Evolutionary conservation across 208 protist genomes (phyloP), one percentile per base, ranked within the genome.

Genomic region (Angomonas desouzai): DNA sequence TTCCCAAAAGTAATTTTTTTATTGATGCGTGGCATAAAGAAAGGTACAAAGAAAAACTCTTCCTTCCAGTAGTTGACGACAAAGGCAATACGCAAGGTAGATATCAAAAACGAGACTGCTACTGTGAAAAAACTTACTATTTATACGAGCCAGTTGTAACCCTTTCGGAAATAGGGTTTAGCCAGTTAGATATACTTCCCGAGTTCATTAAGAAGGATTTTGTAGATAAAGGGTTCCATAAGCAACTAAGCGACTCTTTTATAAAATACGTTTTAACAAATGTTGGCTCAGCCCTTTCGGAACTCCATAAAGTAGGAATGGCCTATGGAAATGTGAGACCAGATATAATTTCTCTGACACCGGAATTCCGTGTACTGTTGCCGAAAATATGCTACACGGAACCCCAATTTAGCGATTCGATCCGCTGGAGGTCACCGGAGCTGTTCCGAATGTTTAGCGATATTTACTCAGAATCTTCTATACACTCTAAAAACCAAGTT

Each of bases 371-470:
- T 10, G 62, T 80, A 3, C 63, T 57, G 16, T 16, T 71, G 27
- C 33, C 56, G 7, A 36, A 36, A 36, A 62, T 63, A 4, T 47
- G 40, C 22, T 56, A 56, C 30, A 49, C 62, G 29, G 28, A 53
- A 9, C 30, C n/a, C 1, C 34, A 32, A 13, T 51, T 61, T 4
- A 56, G 63, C 40, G 49, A 56, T 32, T 55, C 32, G 16, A 18
- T 75, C 16, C 64, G 65, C 0, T 80, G 65, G 64, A 63, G 51
- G 18, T 56, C 74, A 49, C 68, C 74, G 2, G 64, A 80, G 47
- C 48, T 72, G 6, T 11, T 63, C 3, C 43, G 49, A 30, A 16
- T 66, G 1, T 49, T 11, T 22, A 59, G 56, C 11, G 47, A 64
- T 60, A 36, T 57, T 57, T 57, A 11, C 10, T 34, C 51, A 6